Evolutionary conservation across 495 filamentous ascomycete species (phyloP).

Genomic region (Penicillium lividum): DNA sequence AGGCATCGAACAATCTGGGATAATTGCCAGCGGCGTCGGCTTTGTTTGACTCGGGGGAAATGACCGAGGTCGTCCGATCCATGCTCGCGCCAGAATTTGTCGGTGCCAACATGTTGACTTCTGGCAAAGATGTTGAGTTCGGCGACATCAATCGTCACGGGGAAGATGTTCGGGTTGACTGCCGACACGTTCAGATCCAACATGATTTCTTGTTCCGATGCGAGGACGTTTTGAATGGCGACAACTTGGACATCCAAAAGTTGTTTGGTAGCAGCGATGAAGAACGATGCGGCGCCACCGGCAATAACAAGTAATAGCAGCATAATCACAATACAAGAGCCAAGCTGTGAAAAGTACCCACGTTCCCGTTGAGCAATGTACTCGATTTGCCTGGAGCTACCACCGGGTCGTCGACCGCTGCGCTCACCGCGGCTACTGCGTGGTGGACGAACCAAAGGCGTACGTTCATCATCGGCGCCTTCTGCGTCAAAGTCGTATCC

Average conservation of each 20-base stretch:
- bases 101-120: constrained; percentile 78
- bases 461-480: constrained; percentile 87
- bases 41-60: constrained; percentile 40
- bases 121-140: constrained; percentile 93
- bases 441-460: constrained; percentile 71
- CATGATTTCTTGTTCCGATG: constrained; percentile 94
- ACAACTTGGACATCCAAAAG: constrained; percentile 72
- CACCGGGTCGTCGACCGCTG: constrained; percentile 56
- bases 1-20: constrained; percentile 35
- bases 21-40: constrained; percentile 36
- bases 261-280: constrained; percentile 88
- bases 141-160: constrained; percentile 77
- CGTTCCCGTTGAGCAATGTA: constrained; percentile 67
- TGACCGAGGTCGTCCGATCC: constrained; percentile 27
- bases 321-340: constrained; percentile 74
- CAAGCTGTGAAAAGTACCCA: constrained; percentile 68
- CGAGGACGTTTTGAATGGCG: constrained; percentile 83
- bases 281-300: constrained; percentile 78
- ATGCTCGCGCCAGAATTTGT: constrained; percentile 71
- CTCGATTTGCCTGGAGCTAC: constrained; percentile 71
- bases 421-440: constrained; percentile 50
- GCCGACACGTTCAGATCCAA: constrained; percentile 87
- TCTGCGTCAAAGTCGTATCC: constrained; percentile 69
- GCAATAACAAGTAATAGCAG: constrained; percentile 75
- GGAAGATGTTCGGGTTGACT: constrained; percentile 87